These are phyloP conservation scores for Arthroderma sp. DNA, from an alignment of 2,329 filamentous ascomycete species.

Conservation along the genomic window DNA sequence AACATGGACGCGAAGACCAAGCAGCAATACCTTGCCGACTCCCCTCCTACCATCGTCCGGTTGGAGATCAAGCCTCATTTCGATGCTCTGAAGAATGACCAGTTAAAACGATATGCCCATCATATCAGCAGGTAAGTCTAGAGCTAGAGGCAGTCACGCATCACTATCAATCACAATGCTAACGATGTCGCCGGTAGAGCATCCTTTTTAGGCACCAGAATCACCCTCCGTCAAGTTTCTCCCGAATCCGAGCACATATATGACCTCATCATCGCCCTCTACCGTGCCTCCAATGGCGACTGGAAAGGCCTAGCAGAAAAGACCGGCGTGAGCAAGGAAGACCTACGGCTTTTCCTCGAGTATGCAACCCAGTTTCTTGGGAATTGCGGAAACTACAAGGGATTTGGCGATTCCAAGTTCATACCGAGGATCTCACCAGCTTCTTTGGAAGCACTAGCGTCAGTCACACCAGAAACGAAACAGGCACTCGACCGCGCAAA, in stretches of 20 bases:
- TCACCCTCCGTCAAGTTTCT: constrained; percentile 68
- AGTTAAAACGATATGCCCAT: constrained; percentile 83
- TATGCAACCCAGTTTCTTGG: constrained; percentile 68
- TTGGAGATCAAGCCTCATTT: constrained; percentile 91
- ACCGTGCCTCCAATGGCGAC: constrained; percentile 53
- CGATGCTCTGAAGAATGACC: constrained; percentile 41
- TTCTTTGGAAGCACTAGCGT: constrained; percentile 51
- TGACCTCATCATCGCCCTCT: constrained; percentile 62
- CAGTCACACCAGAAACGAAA: constrained; percentile 45
- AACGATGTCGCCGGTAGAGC: constrained; percentile 40
- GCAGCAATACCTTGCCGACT: constrained; percentile 74
- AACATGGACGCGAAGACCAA: constrained; percentile 30
- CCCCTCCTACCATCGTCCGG: constrained; percentile 73
- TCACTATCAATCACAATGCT: neutral
- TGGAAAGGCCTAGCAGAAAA: constrained; percentile 56
- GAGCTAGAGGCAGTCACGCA: neutral
- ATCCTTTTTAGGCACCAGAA: constrained; percentile 61
- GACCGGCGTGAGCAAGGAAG: constrained; percentile 49
- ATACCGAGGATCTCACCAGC: constrained; percentile 56
- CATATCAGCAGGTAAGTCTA: constrained; percentile 60
- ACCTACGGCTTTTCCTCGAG: constrained; percentile 57
- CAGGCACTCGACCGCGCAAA: constrained; percentile 54
- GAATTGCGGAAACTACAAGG: constrained; percentile 76
- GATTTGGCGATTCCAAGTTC: constrained; percentile 75
- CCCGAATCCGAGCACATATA: constrained; percentile 71